These are phyloP conservation scores for Pseudocohnilembus persalinus DNA, from an alignment of 169 alveolate species.

Conservation along the genomic window DNA sequence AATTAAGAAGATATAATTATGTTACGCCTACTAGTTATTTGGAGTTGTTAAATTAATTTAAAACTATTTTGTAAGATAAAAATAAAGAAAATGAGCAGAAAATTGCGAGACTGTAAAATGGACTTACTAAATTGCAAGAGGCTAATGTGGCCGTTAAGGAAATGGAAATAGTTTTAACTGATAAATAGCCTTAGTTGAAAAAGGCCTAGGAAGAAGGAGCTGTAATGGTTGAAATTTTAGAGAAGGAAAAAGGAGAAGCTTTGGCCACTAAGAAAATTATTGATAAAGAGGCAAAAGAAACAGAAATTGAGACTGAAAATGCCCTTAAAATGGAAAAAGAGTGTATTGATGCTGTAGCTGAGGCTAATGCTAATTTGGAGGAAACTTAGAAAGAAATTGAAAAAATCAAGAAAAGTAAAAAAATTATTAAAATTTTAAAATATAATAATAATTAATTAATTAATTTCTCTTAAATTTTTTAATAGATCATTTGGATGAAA, in stretches of 20 bases:
- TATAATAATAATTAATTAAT: no score
- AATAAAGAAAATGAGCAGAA: slow-evolving; percentile 68
- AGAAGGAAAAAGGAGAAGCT: slow-evolving; percentile 82
- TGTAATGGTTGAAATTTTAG: slow-evolving; percentile 72
- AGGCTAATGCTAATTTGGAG: slow-evolving; percentile 72
- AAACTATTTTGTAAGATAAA: slow-evolving; percentile 71
- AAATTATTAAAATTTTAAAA: background rate
- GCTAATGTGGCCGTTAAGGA: slow-evolving; percentile 76
- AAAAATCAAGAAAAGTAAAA: slow-evolving; percentile 58
- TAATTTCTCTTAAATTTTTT: no score
- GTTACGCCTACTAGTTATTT: slow-evolving; percentile 87
- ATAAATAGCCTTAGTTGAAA: slow-evolving; percentile 79
- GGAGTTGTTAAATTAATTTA: slow-evolving; percentile 70
- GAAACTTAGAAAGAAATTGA: slow-evolving; percentile 62
- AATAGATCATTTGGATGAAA: slow-evolving; percentile 64
- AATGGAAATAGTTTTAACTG: slow-evolving; percentile 76
- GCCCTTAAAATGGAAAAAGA: background rate
- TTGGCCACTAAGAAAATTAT: slow-evolving; percentile 78
- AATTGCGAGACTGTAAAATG: slow-evolving; percentile 75
- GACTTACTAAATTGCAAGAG: slow-evolving; percentile 76
- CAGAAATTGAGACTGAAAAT: slow-evolving; percentile 50
- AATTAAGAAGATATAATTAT: slow-evolving; percentile 71
- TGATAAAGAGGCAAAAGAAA: slow-evolving; percentile 73
- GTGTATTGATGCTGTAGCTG: slow-evolving; percentile 66
- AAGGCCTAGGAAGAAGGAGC: slow-evolving; percentile 78